Evolutionary conservation across 139 green algal species (phyloP).

Genomic region (Tetraselmis chui): DNA sequence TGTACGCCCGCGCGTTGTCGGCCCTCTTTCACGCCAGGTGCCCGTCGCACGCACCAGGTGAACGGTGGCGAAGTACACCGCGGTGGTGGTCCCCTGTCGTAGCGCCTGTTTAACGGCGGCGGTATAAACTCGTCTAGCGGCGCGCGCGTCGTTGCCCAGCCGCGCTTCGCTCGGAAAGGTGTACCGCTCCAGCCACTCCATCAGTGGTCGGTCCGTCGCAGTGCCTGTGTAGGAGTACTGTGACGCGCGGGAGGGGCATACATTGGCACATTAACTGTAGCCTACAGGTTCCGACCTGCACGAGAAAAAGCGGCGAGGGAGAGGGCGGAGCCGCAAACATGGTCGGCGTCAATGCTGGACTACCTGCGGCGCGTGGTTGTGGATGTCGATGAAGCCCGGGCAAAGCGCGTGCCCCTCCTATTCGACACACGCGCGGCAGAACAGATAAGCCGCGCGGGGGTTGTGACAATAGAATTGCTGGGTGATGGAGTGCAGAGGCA

Average conservation of each 20-base stretch:
- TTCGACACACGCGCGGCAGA: neutral
- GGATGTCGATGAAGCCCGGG: constrained; percentile 40
- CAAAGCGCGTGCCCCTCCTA: constrained; percentile 20
- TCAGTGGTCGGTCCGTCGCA: constrained; percentile 33
- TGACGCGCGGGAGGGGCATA: too few species aligned
- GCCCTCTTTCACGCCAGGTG: too few species aligned
- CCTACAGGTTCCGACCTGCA: too few species aligned
- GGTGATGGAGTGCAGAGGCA: neutral
- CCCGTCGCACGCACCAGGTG: constrained; percentile 40
- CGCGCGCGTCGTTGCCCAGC: neutral
- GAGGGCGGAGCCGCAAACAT: too few species aligned
- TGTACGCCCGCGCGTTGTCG: too few species aligned
- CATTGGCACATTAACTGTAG: too few species aligned
- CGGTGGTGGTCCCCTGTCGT: constrained; percentile 36
- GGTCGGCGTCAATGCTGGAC: too few species aligned
- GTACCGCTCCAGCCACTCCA: constrained; percentile 37
- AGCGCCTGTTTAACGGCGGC: constrained; percentile 12
- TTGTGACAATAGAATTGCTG: neutral
- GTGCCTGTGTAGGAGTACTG: constrained; percentile 31
- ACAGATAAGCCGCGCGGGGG: too few species aligned
- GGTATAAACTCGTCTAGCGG: constrained; percentile 15
- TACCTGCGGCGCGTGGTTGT: constrained; percentile 30
- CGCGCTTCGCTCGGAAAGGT: constrained; percentile 31
- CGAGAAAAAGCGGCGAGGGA: too few species aligned
- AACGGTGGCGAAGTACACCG: constrained; percentile 40